Base-by-base conservation (phyloP, 495 filamentous ascomycete genomes). In the Usnea hakonensis region DNA sequence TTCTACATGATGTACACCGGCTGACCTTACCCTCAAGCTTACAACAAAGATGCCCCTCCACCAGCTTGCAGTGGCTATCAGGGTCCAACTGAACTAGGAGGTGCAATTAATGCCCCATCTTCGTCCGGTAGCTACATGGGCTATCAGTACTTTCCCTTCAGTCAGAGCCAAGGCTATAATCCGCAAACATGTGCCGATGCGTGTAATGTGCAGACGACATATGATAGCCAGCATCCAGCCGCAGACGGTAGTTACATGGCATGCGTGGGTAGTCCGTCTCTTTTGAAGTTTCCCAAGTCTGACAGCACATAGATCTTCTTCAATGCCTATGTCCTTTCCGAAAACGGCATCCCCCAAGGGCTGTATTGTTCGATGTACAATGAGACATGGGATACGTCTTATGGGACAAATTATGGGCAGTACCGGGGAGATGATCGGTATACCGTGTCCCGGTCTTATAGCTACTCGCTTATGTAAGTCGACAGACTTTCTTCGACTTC, bases 261-360 rank as follows among this genome's bases (percentile, higher is more conserved):
- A 19, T 41, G 38, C 38, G 38, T 41, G 19, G 2, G 38, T 41
- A 17, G 14, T 41, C 7, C 7, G 14, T 3, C 38, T 19, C 2
- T 3, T 41, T 17, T 41, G 38, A 41, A 41, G 3, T 41, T 3
- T 19, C 2, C 3, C 19, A 3, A 19, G 38, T 14, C 38, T 41
- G 19, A 41, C 9, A 17, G 38, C 17, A 36, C 3, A 41, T 19
- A 36, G 77, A 73, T 57, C 52, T 80, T 80, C 74, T 79, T 79
- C 70, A 75, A 78, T 50, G 67, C 73, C 7, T 81, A 77, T 56
- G 63, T 79, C 21, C 57, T 76, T 2, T 68, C 69, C 52, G 77
- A 72, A 63, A 76, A 80, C 63, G 67, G 71, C 41, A 64, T 60
- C 41, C 65, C 66, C 9, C 68, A 68, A 57, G 68, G 68, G 6